These are phyloP conservation scores for Schizothecium vesticola DNA, from an alignment of 495 filamentous ascomycete genomes.

Conservation along the genomic window DNA sequence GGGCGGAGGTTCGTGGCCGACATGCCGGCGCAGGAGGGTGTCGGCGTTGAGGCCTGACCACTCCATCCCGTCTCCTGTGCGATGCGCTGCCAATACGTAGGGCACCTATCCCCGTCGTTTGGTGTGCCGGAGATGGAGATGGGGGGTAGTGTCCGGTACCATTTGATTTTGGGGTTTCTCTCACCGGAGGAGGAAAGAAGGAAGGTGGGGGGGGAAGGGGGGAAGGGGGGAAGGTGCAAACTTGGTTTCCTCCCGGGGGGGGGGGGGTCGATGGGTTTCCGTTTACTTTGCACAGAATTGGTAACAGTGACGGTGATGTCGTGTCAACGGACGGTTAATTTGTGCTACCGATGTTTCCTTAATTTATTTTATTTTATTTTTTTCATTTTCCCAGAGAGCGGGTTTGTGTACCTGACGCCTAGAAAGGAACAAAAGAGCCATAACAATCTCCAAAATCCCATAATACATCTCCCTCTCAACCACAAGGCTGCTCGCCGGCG, in stretches of 20 bases:
- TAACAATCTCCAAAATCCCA: background rate
- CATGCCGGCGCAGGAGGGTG: background rate
- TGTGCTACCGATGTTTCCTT: background rate
- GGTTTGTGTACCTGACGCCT: background rate
- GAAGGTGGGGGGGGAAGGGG: background rate
- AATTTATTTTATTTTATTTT: constrained; percentile 10
- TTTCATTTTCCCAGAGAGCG: background rate
- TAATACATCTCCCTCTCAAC: background rate
- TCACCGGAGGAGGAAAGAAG: background rate
- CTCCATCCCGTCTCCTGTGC: background rate
- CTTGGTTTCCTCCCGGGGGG: background rate
- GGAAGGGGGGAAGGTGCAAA: background rate
- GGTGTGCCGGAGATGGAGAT: background rate
- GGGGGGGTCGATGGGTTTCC: background rate
- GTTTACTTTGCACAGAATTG: background rate
- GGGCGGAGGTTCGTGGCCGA: background rate
- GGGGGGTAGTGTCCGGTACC: background rate
- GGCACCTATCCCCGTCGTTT: background rate
- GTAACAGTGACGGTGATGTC: background rate
- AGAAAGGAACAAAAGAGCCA: background rate
- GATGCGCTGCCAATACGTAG: background rate
- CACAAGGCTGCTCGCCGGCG: background rate
- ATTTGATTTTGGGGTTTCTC: background rate
- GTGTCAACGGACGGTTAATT: background rate
- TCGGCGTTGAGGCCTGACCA: background rate